Percentiles rank a stretch among this genome's conserved stretches.
Conservation (phyloP, 345 rosid species). For the Aquilaria yunnanensis region DNA sequence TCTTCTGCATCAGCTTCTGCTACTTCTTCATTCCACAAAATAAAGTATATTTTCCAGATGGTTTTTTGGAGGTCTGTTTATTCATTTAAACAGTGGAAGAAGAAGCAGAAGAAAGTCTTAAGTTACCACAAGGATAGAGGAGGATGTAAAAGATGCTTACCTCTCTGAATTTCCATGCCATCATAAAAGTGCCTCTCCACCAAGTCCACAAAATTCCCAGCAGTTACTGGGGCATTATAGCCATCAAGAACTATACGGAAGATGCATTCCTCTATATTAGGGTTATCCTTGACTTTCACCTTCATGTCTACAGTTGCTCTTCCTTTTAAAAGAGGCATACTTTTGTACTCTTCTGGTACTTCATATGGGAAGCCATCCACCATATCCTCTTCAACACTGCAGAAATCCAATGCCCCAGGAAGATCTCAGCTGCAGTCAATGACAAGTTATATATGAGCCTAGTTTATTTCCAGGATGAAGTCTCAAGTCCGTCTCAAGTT, state of each 20-base stretch:
- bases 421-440: slow-evolving; percentile 99
- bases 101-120: no score
- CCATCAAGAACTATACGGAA: slow-evolving; percentile 94
- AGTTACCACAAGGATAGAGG: no score
- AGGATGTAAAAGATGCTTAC: slow-evolving; percentile 22
- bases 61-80: not conserved
- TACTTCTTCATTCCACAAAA: not conserved
- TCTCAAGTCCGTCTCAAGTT: slow-evolving; percentile 24
- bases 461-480: slow-evolving; percentile 31
- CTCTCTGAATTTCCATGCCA: slow-evolving; percentile 98
- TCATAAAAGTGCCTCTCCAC: slow-evolving; percentile 92
- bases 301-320: slow-evolving; percentile 97
- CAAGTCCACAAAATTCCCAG: slow-evolving; percentile 92
- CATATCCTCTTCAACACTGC: slow-evolving; percentile 99
- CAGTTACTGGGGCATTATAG: slow-evolving; percentile 92
- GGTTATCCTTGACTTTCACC: slow-evolving; percentile 96
- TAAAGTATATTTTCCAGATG: not conserved
- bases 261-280: slow-evolving; percentile 73
- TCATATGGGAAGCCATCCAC: slow-evolving; percentile 90
- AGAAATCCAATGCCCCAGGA: slow-evolving; percentile 99
- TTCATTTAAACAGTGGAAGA: not conserved
- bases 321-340: slow-evolving; percentile 92
- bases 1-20: no score
- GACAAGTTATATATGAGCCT: slow-evolving; percentile 75
- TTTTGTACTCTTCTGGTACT: slow-evolving; percentile 77